phyloP scores from a whole-genome alignment of 2,329 filamentous ascomycete species.

The Rutstroemia sp. region DNA sequence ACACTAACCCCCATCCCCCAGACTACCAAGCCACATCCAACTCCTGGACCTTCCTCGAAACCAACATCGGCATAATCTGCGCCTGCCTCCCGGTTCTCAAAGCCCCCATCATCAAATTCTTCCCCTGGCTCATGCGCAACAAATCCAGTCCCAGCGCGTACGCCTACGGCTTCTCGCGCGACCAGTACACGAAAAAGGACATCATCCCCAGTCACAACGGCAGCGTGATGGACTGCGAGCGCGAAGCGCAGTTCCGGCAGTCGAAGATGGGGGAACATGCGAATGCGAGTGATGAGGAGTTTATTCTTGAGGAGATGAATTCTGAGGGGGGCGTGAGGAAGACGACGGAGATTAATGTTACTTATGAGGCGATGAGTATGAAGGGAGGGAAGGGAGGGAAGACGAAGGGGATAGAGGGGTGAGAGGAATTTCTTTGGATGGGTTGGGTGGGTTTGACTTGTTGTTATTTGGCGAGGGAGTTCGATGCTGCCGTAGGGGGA shows the following conservation, averaged over 20 bases:
- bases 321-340: not conserved
- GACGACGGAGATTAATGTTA: not conserved
- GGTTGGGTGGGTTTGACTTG: too few species aligned
- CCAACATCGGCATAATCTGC: slow-evolving; percentile 33
- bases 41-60: slow-evolving; percentile 30
- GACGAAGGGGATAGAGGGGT: not conserved
- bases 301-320: not conserved
- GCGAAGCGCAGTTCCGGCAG: not conserved
- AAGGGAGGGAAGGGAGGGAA: not conserved
- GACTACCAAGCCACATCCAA: not conserved
- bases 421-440: not conserved
- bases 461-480: too few species aligned
- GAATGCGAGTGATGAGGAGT: not conserved
- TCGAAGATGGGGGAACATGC: not conserved
- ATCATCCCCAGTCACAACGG: not conserved
- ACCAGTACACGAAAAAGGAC: not conserved
- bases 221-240: not conserved
- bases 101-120: not conserved
- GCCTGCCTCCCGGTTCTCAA: slow-evolving; percentile 31
- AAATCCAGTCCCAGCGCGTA: not conserved
- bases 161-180: not conserved
- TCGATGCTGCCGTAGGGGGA: too few species aligned
- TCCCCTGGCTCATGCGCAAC: slow-evolving; percentile 2
- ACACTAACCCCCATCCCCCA: not conserved
- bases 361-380: not conserved